Percentiles rank a stretch among this genome's conserved stretches.
These are phyloP conservation scores for Pichia nakasei DNA, from an alignment of 805 yeast genomes.

Conservation along the genomic window DNA sequence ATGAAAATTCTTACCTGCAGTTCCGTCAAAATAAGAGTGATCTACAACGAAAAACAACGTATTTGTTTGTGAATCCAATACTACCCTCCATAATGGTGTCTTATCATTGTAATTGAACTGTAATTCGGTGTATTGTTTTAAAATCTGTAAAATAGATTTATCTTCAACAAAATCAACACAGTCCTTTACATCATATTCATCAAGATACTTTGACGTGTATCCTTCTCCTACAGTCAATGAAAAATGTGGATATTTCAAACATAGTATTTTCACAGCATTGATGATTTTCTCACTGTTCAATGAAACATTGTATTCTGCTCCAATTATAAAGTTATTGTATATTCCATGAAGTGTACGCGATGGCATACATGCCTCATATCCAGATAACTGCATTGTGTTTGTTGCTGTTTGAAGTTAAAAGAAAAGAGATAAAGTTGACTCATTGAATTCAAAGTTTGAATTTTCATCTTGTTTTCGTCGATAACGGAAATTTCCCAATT, in stretches of 20 bases:
- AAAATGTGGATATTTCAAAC: slow-evolving; percentile 7
- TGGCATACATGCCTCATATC: slow-evolving; percentile 3
- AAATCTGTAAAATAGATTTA: neutral
- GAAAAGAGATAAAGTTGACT: no score
- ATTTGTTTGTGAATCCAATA: neutral
- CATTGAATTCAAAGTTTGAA: no score
- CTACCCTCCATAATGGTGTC: slow-evolving; percentile 9
- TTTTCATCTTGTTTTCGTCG: no score
- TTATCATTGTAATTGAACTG: slow-evolving; percentile 1
- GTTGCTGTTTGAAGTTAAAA: neutral
- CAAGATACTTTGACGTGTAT: neutral
- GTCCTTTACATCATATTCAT: neutral
- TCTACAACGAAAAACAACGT: slow-evolving; percentile 8
- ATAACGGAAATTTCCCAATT: no score
- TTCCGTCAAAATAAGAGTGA: slow-evolving; percentile 11
- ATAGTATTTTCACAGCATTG: neutral
- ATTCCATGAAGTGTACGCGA: neutral
- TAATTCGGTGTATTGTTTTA: slow-evolving; percentile 1
- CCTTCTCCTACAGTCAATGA: slow-evolving; percentile 4
- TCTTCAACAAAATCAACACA: neutral
- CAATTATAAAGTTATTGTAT: slow-evolving; percentile 7
- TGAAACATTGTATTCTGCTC: slow-evolving; percentile 2
- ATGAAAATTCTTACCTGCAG: slow-evolving; percentile 11
- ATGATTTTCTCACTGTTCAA: neutral
- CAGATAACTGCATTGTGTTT: neutral